Conservation (phyloP, 2,329 filamentous ascomycete species). For the Botrytis sinoallii region DNA sequence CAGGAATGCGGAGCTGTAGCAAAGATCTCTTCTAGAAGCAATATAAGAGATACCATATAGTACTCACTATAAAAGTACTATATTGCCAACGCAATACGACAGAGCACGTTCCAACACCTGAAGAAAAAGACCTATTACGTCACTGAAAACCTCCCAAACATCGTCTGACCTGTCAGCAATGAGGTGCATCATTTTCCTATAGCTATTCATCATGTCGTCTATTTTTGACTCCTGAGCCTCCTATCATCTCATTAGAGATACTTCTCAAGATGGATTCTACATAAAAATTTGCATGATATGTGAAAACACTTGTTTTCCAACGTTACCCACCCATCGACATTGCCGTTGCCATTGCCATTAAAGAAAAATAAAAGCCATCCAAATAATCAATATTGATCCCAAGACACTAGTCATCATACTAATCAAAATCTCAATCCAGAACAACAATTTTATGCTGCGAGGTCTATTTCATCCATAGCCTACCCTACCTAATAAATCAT, state of each 20-base stretch:
- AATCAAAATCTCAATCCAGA: neutral
- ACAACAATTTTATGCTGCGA: no score
- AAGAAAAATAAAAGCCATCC: neutral
- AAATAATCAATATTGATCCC: neutral
- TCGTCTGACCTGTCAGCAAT: neutral
- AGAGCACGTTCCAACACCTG: neutral
- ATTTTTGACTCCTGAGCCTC: neutral
- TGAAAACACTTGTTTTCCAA: neutral
- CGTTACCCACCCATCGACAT: neutral
- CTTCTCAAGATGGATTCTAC: neutral
- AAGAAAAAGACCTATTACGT: neutral
- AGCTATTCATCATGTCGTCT: neutral
- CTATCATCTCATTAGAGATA: neutral
- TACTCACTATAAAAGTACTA: neutral
- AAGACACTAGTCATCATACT: neutral
- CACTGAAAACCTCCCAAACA: neutral
- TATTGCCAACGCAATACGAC: neutral
- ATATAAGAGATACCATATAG: neutral
- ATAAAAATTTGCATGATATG: neutral
- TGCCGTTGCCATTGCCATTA: rapidly evolving
- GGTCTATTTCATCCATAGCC: neutral
- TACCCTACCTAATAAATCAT: no score
- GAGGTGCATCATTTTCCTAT: neutral
- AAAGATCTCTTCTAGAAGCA: neutral
- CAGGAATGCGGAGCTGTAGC: neutral